Evolutionary conservation across 805 yeast genomes (phyloP), one percentile per base, ranked within the genome.

Genomic region (Cyberlindnera galapagoensis): DNA sequence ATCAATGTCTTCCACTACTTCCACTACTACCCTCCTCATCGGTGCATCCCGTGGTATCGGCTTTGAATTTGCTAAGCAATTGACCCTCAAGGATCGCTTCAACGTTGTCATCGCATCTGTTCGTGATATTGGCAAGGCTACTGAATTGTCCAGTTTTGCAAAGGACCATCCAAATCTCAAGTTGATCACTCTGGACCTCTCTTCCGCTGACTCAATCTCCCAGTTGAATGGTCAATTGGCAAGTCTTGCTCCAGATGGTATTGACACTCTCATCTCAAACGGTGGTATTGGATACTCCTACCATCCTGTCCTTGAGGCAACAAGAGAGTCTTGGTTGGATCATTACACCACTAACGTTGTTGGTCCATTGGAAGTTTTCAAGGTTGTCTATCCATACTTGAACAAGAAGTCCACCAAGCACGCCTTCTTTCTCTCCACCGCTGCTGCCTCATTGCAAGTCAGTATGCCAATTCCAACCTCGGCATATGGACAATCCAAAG

Each of bases 401-500:
- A 9, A 30, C 12, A 37, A 42, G 25, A 20, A 40, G 7, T 24
- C 31, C 2, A 42, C 51, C 3, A 53, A 48, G 38, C 40, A 54
- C 31, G 28, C 59, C 11, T 36, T 51, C 12, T 54, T 54, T 30
- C 32, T 56, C 7, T 49, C 63, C 9, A 41, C 53, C 10, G 11
- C 27, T 10, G 56, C 47, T 7, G 63, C 52, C 4, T 47, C 54
- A n/a, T 34, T 52, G 12, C 38, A 39, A 11, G 24, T 19, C 7
- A 28, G 25, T 11, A 41, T 18, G 1, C 43, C 26, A 20, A 9
- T 35, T 5, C 40, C 46, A 7, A 24, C 33, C 12, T 42, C 54
- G n/a, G 57, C 59, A 12, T 62, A 62, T 37, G 63, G 64, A 6
- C 44, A 42, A 26, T 57, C 64, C 3, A 62, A 63, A 38, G 59